Percentiles rank a stretch among this genome's conserved stretches.
Conservation (phyloP, 345 rosid species). For the Sisymbrium irio region DNA sequence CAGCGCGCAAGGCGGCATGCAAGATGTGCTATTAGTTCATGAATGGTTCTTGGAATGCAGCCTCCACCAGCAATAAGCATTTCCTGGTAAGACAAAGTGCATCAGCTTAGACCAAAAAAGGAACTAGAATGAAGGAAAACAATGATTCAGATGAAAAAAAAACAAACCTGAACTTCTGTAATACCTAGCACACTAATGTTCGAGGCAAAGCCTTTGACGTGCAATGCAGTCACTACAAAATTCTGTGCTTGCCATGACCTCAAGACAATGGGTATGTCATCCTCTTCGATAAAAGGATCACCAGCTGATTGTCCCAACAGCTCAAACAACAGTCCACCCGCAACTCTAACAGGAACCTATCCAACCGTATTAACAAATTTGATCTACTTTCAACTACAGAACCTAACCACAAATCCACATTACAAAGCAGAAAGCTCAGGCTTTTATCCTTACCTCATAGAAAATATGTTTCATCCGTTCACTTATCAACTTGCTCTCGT, state of each 20-base stretch:
- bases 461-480: constrained; percentile 65
- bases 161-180: constrained; percentile 60
- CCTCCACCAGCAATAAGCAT: constrained; percentile 53
- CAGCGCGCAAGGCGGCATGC: constrained; percentile 60
- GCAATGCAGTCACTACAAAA: constrained; percentile 52
- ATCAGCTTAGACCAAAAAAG: neutral
- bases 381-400: neutral
- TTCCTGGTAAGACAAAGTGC: constrained; percentile 38
- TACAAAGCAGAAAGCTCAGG: neutral
- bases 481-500: constrained; percentile 57
- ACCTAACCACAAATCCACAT: neutral
- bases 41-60: constrained; percentile 44
- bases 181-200: constrained; percentile 52
- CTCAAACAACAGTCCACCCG: constrained; percentile 70
- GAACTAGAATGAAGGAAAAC: neutral
- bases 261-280: constrained; percentile 58
- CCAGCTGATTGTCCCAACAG: constrained; percentile 67
- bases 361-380: constrained; percentile 1
- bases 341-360: constrained; percentile 68
- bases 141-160: neutral
- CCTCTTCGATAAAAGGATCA: constrained; percentile 56
- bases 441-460: constrained; percentile 45
- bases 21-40: constrained; percentile 60
- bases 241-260: constrained; percentile 67
- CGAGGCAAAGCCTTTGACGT: constrained; percentile 49